These are phyloP conservation scores for Tetragonia tetragonoides DNA, from an alignment of 148 eudicot species.

Conservation along the genomic window DNA sequence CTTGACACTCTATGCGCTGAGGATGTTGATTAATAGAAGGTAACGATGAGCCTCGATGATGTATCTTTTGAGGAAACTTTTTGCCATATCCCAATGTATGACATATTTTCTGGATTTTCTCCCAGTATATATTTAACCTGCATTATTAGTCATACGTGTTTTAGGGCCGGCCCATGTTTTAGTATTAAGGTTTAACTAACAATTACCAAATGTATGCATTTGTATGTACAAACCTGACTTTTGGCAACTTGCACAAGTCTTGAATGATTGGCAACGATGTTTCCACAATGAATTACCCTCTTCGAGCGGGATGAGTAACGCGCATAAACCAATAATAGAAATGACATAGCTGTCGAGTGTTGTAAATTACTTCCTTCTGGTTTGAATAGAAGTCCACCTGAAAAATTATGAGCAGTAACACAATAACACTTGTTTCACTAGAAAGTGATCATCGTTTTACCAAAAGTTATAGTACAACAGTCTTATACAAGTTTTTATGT, in stretches of 20 bases:
- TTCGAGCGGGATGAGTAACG: conserved; percentile 31
- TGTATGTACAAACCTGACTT: conserved; percentile 32
- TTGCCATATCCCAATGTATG: conserved; percentile 65
- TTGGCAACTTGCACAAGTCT: conserved; percentile 40
- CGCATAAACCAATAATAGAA: conserved; percentile 48
- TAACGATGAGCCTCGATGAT: conserved; percentile 60
- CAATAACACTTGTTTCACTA: too few relatives aligned
- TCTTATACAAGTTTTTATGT: too few relatives aligned
- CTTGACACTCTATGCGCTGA: conserved; percentile 33
- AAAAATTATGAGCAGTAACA: neutral
- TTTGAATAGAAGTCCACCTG: conserved; percentile 58
- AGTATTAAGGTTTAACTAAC: too few relatives aligned
- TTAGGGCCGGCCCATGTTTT: too few relatives aligned
- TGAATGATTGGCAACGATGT: conserved; percentile 22
- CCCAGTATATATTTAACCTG: conserved; percentile 70
- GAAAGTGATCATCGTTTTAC: too few relatives aligned
- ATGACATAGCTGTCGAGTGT: conserved; percentile 47
- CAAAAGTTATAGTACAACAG: too few relatives aligned
- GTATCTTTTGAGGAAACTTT: conserved; percentile 52
- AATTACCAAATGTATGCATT: too few relatives aligned
- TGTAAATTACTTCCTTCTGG: conserved; percentile 51
- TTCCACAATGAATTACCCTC: conserved; percentile 36
- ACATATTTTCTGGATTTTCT: conserved; percentile 53
- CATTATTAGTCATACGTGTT: neutral
- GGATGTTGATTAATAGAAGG: conserved; percentile 44